Base-by-base conservation (phyloP, 1,139 yeast genomes). In the Lodderomyces beijingensis region DNA sequence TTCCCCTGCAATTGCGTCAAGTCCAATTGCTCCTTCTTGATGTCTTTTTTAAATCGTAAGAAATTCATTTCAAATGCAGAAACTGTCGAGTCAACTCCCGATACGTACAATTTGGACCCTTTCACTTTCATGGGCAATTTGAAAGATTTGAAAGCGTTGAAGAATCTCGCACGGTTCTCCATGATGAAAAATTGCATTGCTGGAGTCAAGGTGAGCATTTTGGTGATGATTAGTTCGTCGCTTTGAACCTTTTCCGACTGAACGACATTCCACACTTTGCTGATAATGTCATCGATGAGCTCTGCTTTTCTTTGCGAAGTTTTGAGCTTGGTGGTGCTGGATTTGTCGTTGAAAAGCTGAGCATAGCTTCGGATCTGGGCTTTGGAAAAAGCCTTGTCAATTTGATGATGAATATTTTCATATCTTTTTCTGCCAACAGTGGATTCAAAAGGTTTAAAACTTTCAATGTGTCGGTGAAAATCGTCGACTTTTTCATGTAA, bases 101-200 rank as follows among this genome's bases (percentile, higher is more conserved):
- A 18, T 16, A 35, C 16, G n/a, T 17, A 21, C 16, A 39, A 28
- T 16, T 28, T 34, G 8, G 19, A 21, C 10, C 15, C 17, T 10
- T 9, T 12, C 9, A 37, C 16, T 9, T 28, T 15, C 2, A 17
- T 26, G 11, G 28, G 32, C 3, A 35, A 27, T 11, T 36, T 29
- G n/a, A 21, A 22, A 16, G 28, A 18, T 19, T 32, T 26, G n/a
- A 30, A n/a, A 20, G 30, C 28, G 12, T 20, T 20, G 3, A 35
- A 14, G 8, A 34, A 11, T 8, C 12, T 14, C 1, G 42, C 34
- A 23, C 34, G 27, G 12, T 17, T 20, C 6, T 34, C 30, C 4
- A 30, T 32, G 4, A 77, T 45, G 16, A 77, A 51, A 40, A 75
- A 75, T 36, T 74, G 45, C 30, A 77, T 79, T 14, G 67, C 25